phyloP scores from a whole-genome alignment of 768 basidiomycete genomes.

The Leccinum uliginosum region DNA sequence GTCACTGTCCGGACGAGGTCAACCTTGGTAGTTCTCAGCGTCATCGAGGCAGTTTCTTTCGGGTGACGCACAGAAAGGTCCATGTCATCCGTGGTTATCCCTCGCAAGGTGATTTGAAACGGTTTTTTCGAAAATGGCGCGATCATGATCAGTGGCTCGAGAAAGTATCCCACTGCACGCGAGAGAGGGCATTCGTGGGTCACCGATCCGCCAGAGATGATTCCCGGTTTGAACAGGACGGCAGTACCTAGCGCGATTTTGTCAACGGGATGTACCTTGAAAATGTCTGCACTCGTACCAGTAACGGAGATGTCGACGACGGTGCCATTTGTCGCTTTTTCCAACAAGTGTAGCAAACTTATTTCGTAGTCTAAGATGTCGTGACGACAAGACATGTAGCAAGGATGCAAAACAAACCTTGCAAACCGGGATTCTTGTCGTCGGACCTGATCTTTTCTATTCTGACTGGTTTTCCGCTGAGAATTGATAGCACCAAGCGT shows the following conservation, averaged over 20 bases:
- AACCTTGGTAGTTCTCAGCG: constrained; percentile 44
- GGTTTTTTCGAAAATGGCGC: constrained; percentile 92
- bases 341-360: constrained; percentile 79
- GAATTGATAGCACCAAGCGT: constrained; percentile 81
- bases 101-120: constrained; percentile 73
- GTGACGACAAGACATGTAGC: background rate
- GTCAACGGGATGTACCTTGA: background rate
- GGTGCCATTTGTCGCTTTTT: constrained; percentile 91
- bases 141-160: constrained; percentile 86
- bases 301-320: constrained; percentile 95
- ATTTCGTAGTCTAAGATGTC: constrained; percentile 80
- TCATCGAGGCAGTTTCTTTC: background rate
- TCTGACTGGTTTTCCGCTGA: constrained; percentile 80
- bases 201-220: constrained; percentile 78
- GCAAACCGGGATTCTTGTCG: constrained; percentile 93
- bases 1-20: constrained; percentile 89
- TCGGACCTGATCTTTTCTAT: constrained; percentile 87
- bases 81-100: constrained; percentile 88
- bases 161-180: constrained; percentile 88
- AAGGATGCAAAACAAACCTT: constrained; percentile 46
- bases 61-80: constrained; percentile 74
- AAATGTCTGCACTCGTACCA: constrained; percentile 43
- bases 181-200: constrained; percentile 87
- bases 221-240: constrained; percentile 86
- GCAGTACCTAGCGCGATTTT: constrained; percentile 66